Evolutionary conservation across 2,329 filamentous ascomycete species (phyloP).

Genomic region (Talaromyces verruculosus): DNA sequence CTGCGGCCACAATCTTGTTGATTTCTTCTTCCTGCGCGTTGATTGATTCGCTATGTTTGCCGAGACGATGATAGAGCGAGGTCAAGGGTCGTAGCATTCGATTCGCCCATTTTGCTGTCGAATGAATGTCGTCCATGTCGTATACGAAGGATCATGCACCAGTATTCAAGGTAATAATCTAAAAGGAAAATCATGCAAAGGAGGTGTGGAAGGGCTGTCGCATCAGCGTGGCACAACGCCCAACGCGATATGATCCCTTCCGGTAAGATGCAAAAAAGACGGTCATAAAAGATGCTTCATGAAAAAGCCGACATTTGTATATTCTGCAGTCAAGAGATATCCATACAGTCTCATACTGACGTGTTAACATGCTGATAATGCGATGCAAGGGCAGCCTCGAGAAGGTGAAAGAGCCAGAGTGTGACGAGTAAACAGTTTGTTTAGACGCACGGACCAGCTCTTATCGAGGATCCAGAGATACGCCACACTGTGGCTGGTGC

Average conservation of each 20-base stretch:
- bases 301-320: not conserved
- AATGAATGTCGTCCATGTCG: slow-evolving; percentile 40
- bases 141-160: not conserved
- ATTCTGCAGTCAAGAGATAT: not conserved
- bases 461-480: not conserved
- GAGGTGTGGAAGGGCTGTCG: slow-evolving; percentile 1
- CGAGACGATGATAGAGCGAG: slow-evolving; percentile 42
- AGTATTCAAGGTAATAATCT: not conserved
- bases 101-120: slow-evolving; percentile 46
- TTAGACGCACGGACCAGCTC: slow-evolving; percentile 3
- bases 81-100: slow-evolving; percentile 45
- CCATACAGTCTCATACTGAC: slow-evolving; percentile 8
- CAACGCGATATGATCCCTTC: slow-evolving; percentile 11
- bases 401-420: not conserved
- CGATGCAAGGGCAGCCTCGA: not conserved
- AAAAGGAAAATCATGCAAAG: not conserved
- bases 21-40: slow-evolving; percentile 27
- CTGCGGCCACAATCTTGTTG: slow-evolving; percentile 13
- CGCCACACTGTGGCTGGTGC: slow-evolving; percentile 11
- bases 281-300: slow-evolving; percentile 10
- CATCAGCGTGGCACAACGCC: not conserved
- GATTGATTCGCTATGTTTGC: slow-evolving; percentile 41
- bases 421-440: not conserved
- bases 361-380: not conserved
- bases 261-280: not conserved